These are phyloP conservation scores for Nepenthes alata DNA, from an alignment of 179 eudicot genomes.

Conservation along the genomic window DNA sequence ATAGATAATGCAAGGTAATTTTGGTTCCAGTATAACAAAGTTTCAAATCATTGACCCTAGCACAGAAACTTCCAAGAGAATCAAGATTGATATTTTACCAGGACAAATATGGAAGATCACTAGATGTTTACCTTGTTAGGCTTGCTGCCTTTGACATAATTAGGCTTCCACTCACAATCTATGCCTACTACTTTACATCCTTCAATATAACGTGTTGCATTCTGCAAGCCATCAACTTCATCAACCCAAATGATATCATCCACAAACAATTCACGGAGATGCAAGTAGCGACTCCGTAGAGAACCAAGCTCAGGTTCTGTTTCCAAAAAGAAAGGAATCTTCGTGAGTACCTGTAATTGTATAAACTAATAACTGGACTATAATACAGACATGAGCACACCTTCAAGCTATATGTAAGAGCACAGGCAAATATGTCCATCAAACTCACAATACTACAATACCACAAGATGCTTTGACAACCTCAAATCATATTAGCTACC, in stretches of 20 bases:
- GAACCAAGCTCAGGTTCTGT: slow-evolving; percentile 49
- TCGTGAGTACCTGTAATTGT: slow-evolving; percentile 2
- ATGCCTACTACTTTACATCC: slow-evolving; percentile 80
- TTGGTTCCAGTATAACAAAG: too few relatives aligned
- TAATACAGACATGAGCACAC: too few relatives aligned
- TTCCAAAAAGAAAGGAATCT: slow-evolving; percentile 7
- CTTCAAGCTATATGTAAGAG: too few relatives aligned
- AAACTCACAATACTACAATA: too few relatives aligned
- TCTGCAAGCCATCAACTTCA: slow-evolving; percentile 41
- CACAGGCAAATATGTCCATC: too few relatives aligned
- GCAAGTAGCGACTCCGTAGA: slow-evolving; percentile 37
- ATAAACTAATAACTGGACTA: not conserved
- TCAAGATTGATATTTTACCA: too few relatives aligned
- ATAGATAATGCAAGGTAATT: too few relatives aligned
- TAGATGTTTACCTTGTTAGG: slow-evolving; percentile 55
- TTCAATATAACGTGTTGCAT: slow-evolving; percentile 65
- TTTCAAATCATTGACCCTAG: too few relatives aligned
- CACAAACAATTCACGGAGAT: slow-evolving; percentile 48
- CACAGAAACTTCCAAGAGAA: too few relatives aligned
- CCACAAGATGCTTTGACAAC: too few relatives aligned
- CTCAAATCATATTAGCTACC: too few relatives aligned
- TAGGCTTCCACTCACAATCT: slow-evolving; percentile 99
- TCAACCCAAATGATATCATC: slow-evolving; percentile 86
- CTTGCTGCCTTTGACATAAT: slow-evolving; percentile 69
- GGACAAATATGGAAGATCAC: too few relatives aligned